phyloP scores from a whole-genome alignment of 2,329 filamentous ascomycete genomes.

The Neopestalotiopsis clavispora region DNA sequence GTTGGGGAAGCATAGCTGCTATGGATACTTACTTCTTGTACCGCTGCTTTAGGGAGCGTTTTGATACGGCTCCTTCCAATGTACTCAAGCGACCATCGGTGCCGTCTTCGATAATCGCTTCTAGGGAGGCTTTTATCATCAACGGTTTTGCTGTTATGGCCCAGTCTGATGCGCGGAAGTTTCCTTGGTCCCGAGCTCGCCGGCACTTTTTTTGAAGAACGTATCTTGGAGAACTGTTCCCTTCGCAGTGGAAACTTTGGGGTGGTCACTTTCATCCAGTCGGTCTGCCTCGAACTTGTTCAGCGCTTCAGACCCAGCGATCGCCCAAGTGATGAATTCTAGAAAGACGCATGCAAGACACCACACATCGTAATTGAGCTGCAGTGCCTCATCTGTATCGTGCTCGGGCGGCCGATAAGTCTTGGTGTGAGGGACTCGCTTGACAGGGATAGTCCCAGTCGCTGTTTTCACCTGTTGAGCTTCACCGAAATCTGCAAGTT shows the following conservation, averaged over 20 bases:
- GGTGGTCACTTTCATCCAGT: neutral
- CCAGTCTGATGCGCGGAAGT: neutral
- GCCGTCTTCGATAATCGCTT: neutral
- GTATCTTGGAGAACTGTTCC: neutral
- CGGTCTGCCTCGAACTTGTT: no score
- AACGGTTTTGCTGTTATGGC: neutral
- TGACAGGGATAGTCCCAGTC: neutral
- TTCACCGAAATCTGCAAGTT: slow-evolving; percentile 23
- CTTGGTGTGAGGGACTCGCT: slow-evolving; percentile 18
- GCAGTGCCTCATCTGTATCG: slow-evolving; percentile 7
- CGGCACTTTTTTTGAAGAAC: slow-evolving; percentile 12
- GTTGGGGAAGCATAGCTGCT: no score
- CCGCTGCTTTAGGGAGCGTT: neutral
- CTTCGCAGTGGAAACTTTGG: neutral
- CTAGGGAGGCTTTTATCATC: no score
- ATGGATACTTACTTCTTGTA: no score
- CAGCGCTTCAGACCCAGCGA: no score
- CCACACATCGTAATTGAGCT: slow-evolving; percentile 27
- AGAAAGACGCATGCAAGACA: slow-evolving; percentile 29
- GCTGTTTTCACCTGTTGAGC: no score
- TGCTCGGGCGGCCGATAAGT: slow-evolving; percentile 24
- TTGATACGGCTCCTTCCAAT: neutral
- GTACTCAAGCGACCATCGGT: neutral
- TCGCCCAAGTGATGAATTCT: slow-evolving; percentile 28
- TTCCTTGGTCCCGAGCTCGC: no score